Evolutionary conservation across 2,329 filamentous ascomycete genomes (phyloP), one percentile per base, ranked within the genome.

Genomic region (Neofusicoccum sp.): DNA sequence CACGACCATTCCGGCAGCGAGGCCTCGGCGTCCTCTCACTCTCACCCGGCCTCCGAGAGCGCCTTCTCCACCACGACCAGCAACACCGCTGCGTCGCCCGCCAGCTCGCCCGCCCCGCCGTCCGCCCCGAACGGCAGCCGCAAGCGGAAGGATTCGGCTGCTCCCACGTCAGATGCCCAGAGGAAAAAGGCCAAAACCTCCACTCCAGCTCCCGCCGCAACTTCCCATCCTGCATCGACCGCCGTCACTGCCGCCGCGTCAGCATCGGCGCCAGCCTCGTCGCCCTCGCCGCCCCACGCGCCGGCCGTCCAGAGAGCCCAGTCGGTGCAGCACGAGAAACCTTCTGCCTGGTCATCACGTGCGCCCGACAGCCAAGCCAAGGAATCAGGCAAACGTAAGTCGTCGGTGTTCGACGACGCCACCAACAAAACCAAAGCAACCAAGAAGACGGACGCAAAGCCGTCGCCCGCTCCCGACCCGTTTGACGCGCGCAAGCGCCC

Each of bases 111-210:
- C 6, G 48, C 58, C 3, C 58, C 58, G 16, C 58, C 58, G 3
- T 44, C 58, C 20, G 36, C 47, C 5, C 38, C 36, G 4, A 34
- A n/a, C 33, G 38, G 12, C 47, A 38, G 2, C 31, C 58, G 58
- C 48, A 60, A 60, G 47, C 47, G 58, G 36, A 60, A 60, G 40
- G 58, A 60, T 45, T 60, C 58, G 12, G 58, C 48, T 9, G 58
- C 58, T 30, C 47, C 58, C 24, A 36, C 47, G 16, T 31, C 47
- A 43, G 58, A 60, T 40, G 30, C 58, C 11, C 31, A 41, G 6
- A 49, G 38, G 28, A 60, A 60, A 31, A 60, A 38, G 40, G 11
- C 48, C 30, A 54, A 45, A 38, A 6, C 28, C 7, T 14, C 28
- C 3, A 56, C 51, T 33, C 38, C 51, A 24, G 51, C 51, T 24